Percentiles rank a stretch among this genome's conserved stretches.
These are phyloP conservation scores for Cutaneotrichosporon sp. DNA, from an alignment of 1,284 basidiomycete genomes.

Conservation along the genomic window DNA sequence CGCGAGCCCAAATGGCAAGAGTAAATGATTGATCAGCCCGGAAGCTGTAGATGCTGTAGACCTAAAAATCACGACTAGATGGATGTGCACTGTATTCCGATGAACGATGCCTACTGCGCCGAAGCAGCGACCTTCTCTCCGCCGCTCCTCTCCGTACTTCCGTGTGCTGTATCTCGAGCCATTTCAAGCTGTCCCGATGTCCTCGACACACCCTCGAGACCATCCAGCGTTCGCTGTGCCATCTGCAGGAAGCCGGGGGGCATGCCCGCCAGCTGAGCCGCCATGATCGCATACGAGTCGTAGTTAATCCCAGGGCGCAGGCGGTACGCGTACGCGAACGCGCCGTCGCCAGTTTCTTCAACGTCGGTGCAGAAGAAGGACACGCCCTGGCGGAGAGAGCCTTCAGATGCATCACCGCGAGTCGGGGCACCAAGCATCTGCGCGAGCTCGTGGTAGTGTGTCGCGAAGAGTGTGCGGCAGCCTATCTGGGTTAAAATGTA, in stretches of 20 bases:
- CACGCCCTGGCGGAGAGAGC: conserved; percentile 50
- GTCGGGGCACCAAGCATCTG: conserved; percentile 69
- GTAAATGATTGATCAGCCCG: too few species aligned
- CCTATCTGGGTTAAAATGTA: conserved; percentile 69
- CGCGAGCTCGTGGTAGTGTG: conserved; percentile 91
- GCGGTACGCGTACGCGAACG: conserved; percentile 75
- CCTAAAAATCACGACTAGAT: too few species aligned
- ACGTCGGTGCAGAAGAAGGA: conserved; percentile 86
- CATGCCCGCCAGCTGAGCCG: conserved; percentile 82
- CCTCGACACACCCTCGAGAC: neutral
- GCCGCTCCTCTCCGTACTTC: too few species aligned
- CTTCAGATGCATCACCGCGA: conserved; percentile 31
- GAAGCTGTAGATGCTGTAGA: too few species aligned
- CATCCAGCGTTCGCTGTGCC: conserved; percentile 13
- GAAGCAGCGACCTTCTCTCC: too few species aligned
- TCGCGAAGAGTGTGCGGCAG: conserved; percentile 86
- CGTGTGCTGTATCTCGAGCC: too few species aligned
- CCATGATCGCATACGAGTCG: conserved; percentile 83
- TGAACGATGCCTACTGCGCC: too few species aligned
- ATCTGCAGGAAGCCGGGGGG: conserved; percentile 52
- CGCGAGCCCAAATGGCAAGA: too few species aligned
- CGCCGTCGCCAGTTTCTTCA: conserved; percentile 63
- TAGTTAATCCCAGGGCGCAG: conserved; percentile 79
- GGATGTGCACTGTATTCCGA: too few species aligned
- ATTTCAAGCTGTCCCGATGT: too few species aligned